Evolutionary conservation across 345 rosid species (phyloP), one percentile per base, ranked within the genome.

Genomic region (Angophora floribunda): DNA sequence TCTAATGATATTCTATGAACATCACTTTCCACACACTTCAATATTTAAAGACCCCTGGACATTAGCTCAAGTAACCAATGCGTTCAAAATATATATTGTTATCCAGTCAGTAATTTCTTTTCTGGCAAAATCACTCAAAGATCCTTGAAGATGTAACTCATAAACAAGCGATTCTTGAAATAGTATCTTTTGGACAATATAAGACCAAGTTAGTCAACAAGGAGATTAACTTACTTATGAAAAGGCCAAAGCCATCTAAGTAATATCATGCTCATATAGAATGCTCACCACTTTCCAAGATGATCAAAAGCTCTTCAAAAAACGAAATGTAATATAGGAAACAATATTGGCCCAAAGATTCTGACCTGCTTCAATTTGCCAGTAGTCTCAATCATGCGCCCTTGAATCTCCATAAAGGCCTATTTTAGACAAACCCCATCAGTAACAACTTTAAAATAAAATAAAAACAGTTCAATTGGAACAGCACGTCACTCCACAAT

Each of bases 381-480:
- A 26, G 96, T 94, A 52, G 92, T 93, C 91, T 95, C 95, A 57
- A 94, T 93, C 96, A 94, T 92, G 90, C 96, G 97, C 87, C 93
- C 92, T 89, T 94, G 96, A 86, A 94, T 93, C 93, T 95, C 97
- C 67, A 93, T 49, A 89, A 94, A 94, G 14, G 93, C 97, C 96
- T 95, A 70, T 26, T 87, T 75, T 57, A 85, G 15, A 52, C 32
- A 52, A 52, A 22, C 5, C 28, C 45, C n/a, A n/a, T 51, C 59
- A 52, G 59, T 30, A 52, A 44, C n/a, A 85, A 85, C 32, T 30
- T 52, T 44, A 28, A 52, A 21, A 51, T 28, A 53, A 13, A n/a
- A 57, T 10, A 36, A 36, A 70, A 32, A 32, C 13, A 70, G 80
- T 32, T 70, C 13, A 2, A 17, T 17, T 41, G 45, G 14, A 3